phyloP scores from a whole-genome alignment of 139 green algal genomes.

The Parachlorella kessleri region DNA sequence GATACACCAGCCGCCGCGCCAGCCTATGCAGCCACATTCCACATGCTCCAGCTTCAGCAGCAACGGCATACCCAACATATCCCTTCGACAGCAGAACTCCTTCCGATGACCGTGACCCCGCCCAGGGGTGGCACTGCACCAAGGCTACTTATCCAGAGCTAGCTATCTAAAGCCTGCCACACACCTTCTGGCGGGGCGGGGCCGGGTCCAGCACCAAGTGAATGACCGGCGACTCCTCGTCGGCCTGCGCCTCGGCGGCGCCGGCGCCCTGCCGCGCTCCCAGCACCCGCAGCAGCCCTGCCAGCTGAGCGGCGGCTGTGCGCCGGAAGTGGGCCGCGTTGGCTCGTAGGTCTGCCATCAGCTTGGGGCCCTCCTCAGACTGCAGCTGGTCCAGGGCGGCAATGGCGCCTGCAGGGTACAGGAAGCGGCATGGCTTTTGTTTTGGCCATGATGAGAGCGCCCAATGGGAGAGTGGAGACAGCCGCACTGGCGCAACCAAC shows the following conservation, averaged over 20 bases:
- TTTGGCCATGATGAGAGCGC: no score
- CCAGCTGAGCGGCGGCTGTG: conserved; percentile 45
- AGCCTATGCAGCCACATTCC: not conserved
- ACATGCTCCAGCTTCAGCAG: no score
- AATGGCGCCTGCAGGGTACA: conserved; percentile 34
- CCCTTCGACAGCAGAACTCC: no score
- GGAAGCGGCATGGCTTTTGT: no score
- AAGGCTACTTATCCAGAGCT: no score
- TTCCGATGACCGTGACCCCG: no score
- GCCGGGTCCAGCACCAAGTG: conserved; percentile 59
- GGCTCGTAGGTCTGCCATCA: conserved; percentile 16
- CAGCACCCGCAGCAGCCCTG: conserved; percentile 60
- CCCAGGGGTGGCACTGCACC: no score
- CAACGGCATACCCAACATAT: no score
- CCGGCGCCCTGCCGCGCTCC: not conserved
- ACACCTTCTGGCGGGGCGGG: not conserved
- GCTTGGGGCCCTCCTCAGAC: conserved; percentile 10
- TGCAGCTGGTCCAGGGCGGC: conserved; percentile 52
- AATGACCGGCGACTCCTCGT: conserved; percentile 55
- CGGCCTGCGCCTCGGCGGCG: not conserved
- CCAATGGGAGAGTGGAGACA: not conserved
- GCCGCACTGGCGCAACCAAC: not conserved
- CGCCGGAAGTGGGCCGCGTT: conserved; percentile 49
- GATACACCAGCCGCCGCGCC: no score
- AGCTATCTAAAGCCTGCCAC: no score